Percentiles rank a stretch among this genome's conserved stretches.
Conservation (phyloP, 768 basidiomycete species). For the Lactarius tabidus region DNA sequence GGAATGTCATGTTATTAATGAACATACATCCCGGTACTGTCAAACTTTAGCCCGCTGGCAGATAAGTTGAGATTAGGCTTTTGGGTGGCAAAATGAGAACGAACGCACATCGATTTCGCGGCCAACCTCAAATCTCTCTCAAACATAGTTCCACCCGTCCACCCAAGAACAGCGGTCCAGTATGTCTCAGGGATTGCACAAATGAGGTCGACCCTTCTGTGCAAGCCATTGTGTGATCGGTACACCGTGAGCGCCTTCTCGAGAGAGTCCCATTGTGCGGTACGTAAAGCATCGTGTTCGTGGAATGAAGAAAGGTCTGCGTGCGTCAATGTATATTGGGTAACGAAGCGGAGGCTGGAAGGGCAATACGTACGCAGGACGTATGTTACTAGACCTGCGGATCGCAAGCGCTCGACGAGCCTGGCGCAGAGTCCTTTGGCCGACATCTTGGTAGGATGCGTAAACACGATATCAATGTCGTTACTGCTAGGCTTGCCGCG, state of each 20-base stretch:
- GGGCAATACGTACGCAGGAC: constrained; percentile 63
- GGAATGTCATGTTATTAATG: constrained; percentile 1
- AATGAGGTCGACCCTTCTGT: constrained; percentile 77
- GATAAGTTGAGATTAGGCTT: constrained; percentile 5
- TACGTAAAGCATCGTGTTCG: constrained; percentile 48
- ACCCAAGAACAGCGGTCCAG: constrained; percentile 87
- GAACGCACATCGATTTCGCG: constrained; percentile 58
- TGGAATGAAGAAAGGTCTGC: constrained; percentile 62
- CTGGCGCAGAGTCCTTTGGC: constrained; percentile 61
- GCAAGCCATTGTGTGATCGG: constrained; percentile 45
- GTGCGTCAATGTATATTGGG: background rate
- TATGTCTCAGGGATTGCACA: constrained; percentile 73
- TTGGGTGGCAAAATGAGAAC: background rate
- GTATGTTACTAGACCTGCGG: constrained; percentile 67
- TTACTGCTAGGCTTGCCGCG: constrained; percentile 77
- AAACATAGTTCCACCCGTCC: constrained; percentile 91
- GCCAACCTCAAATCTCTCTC: constrained; percentile 76
- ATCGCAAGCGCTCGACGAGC: constrained; percentile 54
- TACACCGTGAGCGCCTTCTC: constrained; percentile 86
- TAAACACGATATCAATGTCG: constrained; percentile 89
- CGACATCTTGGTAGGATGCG: constrained; percentile 53
- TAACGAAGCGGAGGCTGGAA: background rate
- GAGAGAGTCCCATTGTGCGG: constrained; percentile 70
- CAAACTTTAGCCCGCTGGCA: constrained; percentile 73
- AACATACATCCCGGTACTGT: constrained; percentile 73